A percentile compares a stretch with the other conserved stretches of the same genome.
Conservation (phyloP, 1,139 yeast species). For the Suhomyces coccinellae region DNA sequence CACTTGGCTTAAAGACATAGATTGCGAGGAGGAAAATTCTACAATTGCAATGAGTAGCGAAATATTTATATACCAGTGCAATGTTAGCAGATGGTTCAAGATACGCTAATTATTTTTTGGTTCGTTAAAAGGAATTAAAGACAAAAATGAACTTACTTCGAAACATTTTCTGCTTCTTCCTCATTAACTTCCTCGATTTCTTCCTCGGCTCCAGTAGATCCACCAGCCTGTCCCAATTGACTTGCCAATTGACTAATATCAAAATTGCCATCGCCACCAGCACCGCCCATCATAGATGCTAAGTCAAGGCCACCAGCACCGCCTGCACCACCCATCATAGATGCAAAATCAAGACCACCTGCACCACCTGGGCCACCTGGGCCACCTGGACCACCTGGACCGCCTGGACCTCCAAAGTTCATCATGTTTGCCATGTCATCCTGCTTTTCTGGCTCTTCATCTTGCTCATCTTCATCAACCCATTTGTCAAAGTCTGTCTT, state of each 20-base stretch:
- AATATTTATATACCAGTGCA: neutral
- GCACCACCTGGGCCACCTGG: slow-evolving; percentile 37
- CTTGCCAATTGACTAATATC: slow-evolving; percentile 41
- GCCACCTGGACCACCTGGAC: slow-evolving; percentile 31
- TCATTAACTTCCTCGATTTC: slow-evolving; percentile 28
- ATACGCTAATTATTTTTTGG: too few relatives aligned
- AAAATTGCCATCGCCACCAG: slow-evolving; percentile 26
- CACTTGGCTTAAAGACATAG: too few relatives aligned
- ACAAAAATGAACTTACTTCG: neutral
- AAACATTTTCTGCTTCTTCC: slow-evolving; percentile 30
- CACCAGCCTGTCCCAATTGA: slow-evolving; percentile 47
- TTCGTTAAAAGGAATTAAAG: too few relatives aligned
- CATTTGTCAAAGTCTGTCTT: slow-evolving; percentile 96
- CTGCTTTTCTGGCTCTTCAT: slow-evolving; percentile 45
- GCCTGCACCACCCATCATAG: slow-evolving; percentile 32
- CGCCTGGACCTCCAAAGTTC: slow-evolving; percentile 30
- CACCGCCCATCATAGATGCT: slow-evolving; percentile 23
- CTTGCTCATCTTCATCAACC: slow-evolving; percentile 44
- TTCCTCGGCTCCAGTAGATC: slow-evolving; percentile 26
- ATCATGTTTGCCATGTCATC: slow-evolving; percentile 36
- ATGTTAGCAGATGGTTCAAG: neutral
- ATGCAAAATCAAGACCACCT: slow-evolving; percentile 26
- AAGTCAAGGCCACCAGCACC: slow-evolving; percentile 30
- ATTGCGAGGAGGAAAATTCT: neutral
- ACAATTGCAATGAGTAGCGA: neutral